Percentiles rank a stretch among this genome's conserved stretches.
These are phyloP conservation scores for Pestalotiopsis sp. DNA, from an alignment of 2,329 filamentous ascomycete species.

Conservation along the genomic window DNA sequence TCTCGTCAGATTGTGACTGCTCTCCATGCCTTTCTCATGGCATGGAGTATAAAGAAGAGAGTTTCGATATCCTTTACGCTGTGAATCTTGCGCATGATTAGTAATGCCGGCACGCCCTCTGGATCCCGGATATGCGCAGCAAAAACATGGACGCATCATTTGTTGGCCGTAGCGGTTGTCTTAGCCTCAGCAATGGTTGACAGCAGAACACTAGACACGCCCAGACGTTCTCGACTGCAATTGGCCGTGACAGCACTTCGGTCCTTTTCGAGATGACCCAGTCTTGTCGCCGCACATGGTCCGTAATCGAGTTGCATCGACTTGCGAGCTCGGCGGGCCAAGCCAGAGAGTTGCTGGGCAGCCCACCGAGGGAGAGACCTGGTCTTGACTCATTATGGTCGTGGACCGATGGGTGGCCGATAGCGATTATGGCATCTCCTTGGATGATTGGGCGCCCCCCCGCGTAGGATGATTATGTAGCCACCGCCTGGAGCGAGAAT, in stretches of 20 bases:
- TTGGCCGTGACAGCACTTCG: constrained; percentile 8
- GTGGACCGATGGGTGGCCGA: background rate
- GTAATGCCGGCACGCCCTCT: background rate
- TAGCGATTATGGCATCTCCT: background rate
- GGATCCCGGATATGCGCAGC: background rate
- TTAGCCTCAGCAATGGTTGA: background rate
- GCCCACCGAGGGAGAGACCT: background rate
- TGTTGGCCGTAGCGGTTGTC: constrained; percentile 2
- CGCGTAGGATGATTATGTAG: background rate
- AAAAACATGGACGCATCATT: background rate
- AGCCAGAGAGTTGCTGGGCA: background rate
- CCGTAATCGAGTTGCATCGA: constrained; percentile 13
- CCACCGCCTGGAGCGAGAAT: background rate
- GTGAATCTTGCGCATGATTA: background rate
- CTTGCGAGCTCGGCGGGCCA: constrained; percentile 13
- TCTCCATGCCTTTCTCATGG: background rate
- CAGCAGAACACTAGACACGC: constrained; percentile 6
- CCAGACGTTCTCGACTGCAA: constrained; percentile 6
- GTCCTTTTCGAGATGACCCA: constrained; percentile 11
- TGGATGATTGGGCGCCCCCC: background rate
- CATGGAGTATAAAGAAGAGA: background rate
- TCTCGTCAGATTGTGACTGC: background rate
- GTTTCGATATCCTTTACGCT: background rate
- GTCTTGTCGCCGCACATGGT: constrained; percentile 9
- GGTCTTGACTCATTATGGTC: background rate